Base-by-base conservation (phyloP, 768 basidiomycete species). In the Termitomyces sp. region DNA sequence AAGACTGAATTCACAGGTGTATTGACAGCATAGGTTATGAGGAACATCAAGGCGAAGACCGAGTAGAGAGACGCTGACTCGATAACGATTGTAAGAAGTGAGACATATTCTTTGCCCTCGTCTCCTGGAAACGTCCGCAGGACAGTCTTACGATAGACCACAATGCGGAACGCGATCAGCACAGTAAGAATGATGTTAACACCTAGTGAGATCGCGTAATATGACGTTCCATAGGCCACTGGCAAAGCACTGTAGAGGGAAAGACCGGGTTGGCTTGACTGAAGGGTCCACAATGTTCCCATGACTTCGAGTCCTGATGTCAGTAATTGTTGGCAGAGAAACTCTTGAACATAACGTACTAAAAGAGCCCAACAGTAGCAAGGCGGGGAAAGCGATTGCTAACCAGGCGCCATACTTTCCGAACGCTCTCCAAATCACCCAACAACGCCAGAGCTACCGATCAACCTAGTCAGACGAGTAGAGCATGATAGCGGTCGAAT, bases 31-130 rank as follows among this genome's bases (percentile, higher is more conserved):
- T 78, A 80, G 0, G 75, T 68, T 22, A 77, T 63, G 50, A 80
- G 72, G 61, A 79, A 73, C 7, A 74, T 56, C 20, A 78, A 22
- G 7, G 77, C 70, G 58, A 73, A 72, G 42, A 73, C 62, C 1
- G 76, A 75, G 57, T 79, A 80, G 6, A 79, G 64, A 2, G 77
- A 74, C 0, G 79, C 80, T 3, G 73, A 76, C 59, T 80, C 79
- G 51, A 80, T 60, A 28, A 80, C 54, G 32, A 79, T 72, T 1
- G 75, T 64, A 0, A 65, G 65, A 38, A 77, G 58, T 6, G 73
- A 75, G 26, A 73, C 58, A 62, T 78, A 79, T 38, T 74, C 67
- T 14, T 44, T 64, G 3, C 68, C 75, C 36, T 76, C 64, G 0
- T 71, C 73, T 4, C 63, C 61, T 2, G 73, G 70, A n/a, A 79